Percentiles rank a stretch among this genome's conserved stretches.
Conservation (phyloP, 331 rosid species). For the Cydonia oblonga region DNA sequence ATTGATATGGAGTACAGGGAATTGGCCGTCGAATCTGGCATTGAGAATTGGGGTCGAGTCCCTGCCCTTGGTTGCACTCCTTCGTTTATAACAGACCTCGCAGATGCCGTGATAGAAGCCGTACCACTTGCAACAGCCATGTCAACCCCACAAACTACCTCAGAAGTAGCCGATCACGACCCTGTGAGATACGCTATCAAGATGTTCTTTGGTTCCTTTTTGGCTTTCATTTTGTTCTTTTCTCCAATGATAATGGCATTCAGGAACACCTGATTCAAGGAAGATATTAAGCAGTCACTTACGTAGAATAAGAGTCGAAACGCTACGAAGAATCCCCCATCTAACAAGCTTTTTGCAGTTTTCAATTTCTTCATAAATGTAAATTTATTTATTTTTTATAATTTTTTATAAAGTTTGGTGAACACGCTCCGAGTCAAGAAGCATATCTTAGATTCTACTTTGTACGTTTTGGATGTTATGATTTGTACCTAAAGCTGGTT, state of each 20-base stretch:
- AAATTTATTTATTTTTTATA: not conserved
- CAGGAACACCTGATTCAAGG: constrained; percentile 41
- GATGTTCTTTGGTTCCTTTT: constrained; percentile 68
- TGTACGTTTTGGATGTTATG: not conserved
- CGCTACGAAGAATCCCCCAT: not conserved
- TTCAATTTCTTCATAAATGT: not conserved
- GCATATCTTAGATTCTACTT: not conserved
- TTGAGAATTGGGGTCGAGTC: constrained; percentile 94
- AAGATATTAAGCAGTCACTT: not conserved
- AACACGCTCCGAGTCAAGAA: not conserved
- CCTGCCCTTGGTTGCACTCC: constrained; percentile 94
- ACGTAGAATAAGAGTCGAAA: not conserved
- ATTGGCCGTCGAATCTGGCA: constrained; percentile 91
- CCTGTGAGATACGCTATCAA: constrained; percentile 42
- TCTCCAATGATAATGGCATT: constrained; percentile 65
- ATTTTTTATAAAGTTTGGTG: not conserved
- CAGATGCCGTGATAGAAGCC: constrained; percentile 90
- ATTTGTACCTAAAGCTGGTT: not conserved
- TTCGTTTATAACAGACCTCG: constrained; percentile 76
- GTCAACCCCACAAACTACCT: constrained; percentile 28
- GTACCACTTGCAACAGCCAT: constrained; percentile 70
- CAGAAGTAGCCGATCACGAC: constrained; percentile 41
- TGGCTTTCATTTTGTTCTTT: constrained; percentile 57
- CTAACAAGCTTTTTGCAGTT: not conserved
- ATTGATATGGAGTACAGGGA: constrained; percentile 93